Evolutionary conservation across 164 flowering plant genomes (phyloP).

Genomic region (Platanus orientalis): DNA sequence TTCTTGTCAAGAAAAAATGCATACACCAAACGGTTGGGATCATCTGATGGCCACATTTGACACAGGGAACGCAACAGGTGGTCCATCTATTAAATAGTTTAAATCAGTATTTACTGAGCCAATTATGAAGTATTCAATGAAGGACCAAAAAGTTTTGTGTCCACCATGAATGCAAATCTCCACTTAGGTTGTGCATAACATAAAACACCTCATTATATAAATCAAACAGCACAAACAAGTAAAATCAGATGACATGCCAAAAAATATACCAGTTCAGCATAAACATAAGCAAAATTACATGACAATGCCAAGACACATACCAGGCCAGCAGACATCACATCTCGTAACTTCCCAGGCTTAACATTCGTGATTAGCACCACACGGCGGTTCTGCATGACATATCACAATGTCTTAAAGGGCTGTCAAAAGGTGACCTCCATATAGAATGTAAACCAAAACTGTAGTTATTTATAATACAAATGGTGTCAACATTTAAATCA

Average conservation of each 20-base stretch:
- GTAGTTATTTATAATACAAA: neutral
- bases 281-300: neutral
- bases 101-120: neutral
- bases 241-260: neutral
- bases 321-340: conserved; percentile 91
- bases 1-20: too few relatives aligned
- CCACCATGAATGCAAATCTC: neutral
- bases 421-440: conserved; percentile 8
- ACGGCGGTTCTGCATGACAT: conserved; percentile 60
- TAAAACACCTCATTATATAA: too few relatives aligned
- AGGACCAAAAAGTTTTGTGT: neutral
- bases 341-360: conserved; percentile 93
- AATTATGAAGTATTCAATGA: neutral
- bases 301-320: conserved; percentile 28
- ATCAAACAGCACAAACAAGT: neutral
- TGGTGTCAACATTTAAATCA: neutral
- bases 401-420: neutral
- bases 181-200: neutral
- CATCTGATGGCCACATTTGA: too few relatives aligned
- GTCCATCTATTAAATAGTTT: neutral
- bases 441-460: too few relatives aligned
- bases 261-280: neutral
- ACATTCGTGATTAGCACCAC: conserved; percentile 89
- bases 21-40: too few relatives aligned
- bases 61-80: too few relatives aligned